phyloP scores from a whole-genome alignment of 2,329 filamentous ascomycete species.

The Xylaria sp. region DNA sequence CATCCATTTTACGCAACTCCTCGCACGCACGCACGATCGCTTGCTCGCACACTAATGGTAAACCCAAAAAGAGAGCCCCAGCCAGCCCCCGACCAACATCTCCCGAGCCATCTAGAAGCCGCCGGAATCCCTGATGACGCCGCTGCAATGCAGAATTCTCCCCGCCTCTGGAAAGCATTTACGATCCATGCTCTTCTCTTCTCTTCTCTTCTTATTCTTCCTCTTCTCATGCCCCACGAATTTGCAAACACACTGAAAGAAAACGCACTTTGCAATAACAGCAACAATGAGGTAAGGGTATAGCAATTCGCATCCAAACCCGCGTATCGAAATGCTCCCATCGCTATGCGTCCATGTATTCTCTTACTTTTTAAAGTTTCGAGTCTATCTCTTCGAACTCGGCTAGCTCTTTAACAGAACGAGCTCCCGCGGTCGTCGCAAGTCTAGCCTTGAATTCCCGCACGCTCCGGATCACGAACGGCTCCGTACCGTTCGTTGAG shows the following conservation, averaged over 20 bases:
- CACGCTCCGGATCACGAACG: conserved; percentile 74
- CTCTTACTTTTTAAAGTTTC: conserved; percentile 66
- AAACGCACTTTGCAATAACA: conserved; percentile 5
- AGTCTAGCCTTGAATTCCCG: conserved; percentile 78
- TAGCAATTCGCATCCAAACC: conserved; percentile 17
- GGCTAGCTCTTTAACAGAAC: conserved; percentile 72
- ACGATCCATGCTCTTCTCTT: not conserved
- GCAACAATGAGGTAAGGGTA: conserved; percentile 14
- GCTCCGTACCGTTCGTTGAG: conserved; percentile 52
- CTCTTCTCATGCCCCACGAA: not conserved
- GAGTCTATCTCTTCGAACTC: conserved; percentile 85
- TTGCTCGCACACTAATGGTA: not conserved
- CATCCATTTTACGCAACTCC: too few species aligned
- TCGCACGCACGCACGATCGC: not conserved
- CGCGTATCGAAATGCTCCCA: conserved; percentile 10
- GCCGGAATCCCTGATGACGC: not conserved
- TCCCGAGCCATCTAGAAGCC: not conserved
- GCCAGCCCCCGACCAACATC: not conserved
- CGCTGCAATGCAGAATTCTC: not conserved
- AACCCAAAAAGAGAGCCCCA: too few species aligned
- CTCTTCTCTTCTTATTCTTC: too few species aligned
- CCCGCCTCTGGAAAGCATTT: not conserved
- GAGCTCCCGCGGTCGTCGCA: conserved; percentile 71
- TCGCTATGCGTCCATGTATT: not conserved
- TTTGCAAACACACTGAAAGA: conserved; percentile 1